Base-by-base conservation (phyloP, 352 stramenopile genomes). In the Globisporangium iwayamae region DNA sequence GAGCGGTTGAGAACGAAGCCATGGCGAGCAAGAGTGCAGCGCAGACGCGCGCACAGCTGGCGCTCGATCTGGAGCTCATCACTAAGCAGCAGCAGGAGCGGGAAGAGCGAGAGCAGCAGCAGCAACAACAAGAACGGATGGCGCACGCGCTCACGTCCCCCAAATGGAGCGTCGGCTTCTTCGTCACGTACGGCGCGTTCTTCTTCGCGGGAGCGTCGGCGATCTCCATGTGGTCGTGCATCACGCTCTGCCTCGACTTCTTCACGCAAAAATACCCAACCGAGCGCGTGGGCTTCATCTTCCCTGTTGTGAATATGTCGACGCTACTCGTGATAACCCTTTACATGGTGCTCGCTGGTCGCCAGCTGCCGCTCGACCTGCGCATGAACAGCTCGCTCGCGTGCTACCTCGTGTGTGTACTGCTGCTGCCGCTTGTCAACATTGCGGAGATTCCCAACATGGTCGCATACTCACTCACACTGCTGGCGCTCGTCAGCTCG, bases 271-370 rank as follows among this genome's bases (percentile, higher is more conserved):
- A 87, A 54, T 93, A 85, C 66, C 81, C 85, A 18, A 62, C 74
- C 53, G 73, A 91, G 56, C 79, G 82, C 65, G 79, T 90, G 20
- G 75, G 79, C 8, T 93, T 93, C 54, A 78, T 93, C 39, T 91
- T 93, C 63, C 85, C 85, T 3, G 82, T 93, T 30, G 75, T 91
- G 67, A 93, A 91, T 68, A 93, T 93, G 85, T 93, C 85, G 39
- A 87, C 85, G 50, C 69, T 93, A 58, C 69, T 93, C 7, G 71
- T 91, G 4, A 85, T 91, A 60, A 89, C 70, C 52, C 68, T 93
- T 6, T 93, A 90, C 68, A 93, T 93, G 85, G 75, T 93, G 51
- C 70, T 93, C 54, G 75, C 76, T 2, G 85, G 85, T 9, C 78
- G 85, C 0, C 81, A 91, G 59, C 58, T 90, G 61, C 75, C 78